phyloP scores from a whole-genome alignment of 345 rosid species.

The Dipteronia sinensis region DNA sequence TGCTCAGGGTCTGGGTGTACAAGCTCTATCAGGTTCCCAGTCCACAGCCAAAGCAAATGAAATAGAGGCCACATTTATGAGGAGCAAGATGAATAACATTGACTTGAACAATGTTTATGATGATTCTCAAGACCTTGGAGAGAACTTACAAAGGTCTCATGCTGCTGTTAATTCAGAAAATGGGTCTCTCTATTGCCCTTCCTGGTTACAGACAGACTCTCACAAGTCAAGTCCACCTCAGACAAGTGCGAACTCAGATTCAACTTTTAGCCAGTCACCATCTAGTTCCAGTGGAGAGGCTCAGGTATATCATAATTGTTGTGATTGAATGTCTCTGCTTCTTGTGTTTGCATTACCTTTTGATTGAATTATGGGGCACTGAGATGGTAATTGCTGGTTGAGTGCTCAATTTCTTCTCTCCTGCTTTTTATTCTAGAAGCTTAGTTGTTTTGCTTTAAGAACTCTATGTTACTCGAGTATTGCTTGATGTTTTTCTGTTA shows the following conservation, averaged over 20 bases:
- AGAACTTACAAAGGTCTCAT: conserved; percentile 36
- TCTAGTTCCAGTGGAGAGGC: conserved; percentile 66
- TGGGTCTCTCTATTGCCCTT: conserved; percentile 37
- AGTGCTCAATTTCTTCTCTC: background rate
- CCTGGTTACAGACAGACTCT: conserved; percentile 37
- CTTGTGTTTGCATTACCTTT: conserved; percentile 8
- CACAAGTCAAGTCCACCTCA: conserved; percentile 55
- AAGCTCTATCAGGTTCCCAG: conserved; percentile 20
- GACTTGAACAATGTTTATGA: conserved; percentile 63
- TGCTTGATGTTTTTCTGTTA: conserved; percentile 1
- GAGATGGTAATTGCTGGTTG: background rate
- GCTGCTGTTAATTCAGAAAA: conserved; percentile 32
- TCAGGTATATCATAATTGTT: conserved; percentile 45
- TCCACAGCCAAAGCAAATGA: conserved; percentile 29
- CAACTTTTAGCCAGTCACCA: conserved; percentile 61
- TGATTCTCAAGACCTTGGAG: conserved; percentile 50
- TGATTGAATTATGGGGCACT: conserved; percentile 10
- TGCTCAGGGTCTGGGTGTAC: conserved; percentile 18
- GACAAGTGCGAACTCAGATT: conserved; percentile 51
- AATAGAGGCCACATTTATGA: conserved; percentile 23
- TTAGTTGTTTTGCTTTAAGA: background rate
- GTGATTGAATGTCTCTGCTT: background rate
- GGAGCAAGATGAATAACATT: conserved; percentile 45
- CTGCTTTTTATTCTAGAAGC: background rate
- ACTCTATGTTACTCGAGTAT: background rate